These are phyloP conservation scores for Chrysoporthe austroafricana DNA, from an alignment of 2,329 filamentous ascomycete genomes.

Conservation along the genomic window DNA sequence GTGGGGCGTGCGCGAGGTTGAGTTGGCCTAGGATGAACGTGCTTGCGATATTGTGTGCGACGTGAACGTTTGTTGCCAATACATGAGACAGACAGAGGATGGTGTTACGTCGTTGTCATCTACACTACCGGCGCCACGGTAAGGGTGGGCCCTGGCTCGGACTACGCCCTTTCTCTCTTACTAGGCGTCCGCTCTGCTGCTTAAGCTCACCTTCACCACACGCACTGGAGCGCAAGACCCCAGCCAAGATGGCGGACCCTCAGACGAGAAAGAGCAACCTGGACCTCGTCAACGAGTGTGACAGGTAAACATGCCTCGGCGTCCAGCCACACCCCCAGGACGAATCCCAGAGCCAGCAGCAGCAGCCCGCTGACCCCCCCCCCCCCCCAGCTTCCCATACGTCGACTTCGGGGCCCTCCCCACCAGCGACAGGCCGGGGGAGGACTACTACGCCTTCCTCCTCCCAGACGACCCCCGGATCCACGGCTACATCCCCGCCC, in stretches of 20 bases:
- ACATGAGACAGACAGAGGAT: too few species aligned
- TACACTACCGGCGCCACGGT: too few species aligned
- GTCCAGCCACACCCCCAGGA: too few species aligned
- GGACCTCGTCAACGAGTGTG: slow-evolving; percentile 25
- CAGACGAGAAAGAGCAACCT: slow-evolving; percentile 17
- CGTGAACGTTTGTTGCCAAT: too few species aligned
- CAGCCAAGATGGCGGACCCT: slow-evolving; percentile 13
- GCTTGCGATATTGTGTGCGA: too few species aligned
- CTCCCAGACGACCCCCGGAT: slow-evolving; percentile 49
- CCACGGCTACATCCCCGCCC: slow-evolving; percentile 55
- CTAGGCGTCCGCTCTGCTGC: background rate
- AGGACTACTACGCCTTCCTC: slow-evolving; percentile 46
- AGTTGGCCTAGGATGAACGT: too few species aligned
- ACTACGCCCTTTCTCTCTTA: background rate
- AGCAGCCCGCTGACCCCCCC: background rate
- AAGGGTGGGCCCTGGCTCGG: background rate
- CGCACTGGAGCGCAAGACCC: slow-evolving; percentile 20
- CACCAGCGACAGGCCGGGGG: slow-evolving; percentile 36
- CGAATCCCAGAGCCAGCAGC: too few species aligned
- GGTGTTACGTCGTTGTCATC: too few species aligned
- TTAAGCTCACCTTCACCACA: background rate
- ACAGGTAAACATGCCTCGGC: slow-evolving; percentile 13
- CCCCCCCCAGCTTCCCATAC: slow-evolving; percentile 49
- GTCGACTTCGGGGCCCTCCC: slow-evolving; percentile 41
- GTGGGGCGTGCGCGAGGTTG: too few species aligned